Evolutionary conservation across 2,329 filamentous ascomycete genomes (phyloP).

Genomic region (Alternaria gansuensis): DNA sequence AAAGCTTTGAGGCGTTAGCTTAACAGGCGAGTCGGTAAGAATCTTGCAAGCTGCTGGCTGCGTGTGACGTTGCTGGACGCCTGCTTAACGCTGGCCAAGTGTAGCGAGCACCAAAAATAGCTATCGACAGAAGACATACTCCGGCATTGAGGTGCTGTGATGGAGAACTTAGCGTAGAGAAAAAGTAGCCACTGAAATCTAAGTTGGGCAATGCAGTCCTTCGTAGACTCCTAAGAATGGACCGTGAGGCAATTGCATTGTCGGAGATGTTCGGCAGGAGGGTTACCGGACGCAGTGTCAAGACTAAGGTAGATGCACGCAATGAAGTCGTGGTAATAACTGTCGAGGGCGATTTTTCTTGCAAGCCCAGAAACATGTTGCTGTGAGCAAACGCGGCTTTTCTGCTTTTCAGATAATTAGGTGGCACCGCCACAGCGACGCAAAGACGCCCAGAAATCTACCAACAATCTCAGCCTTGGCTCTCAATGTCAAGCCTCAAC

Average conservation of each 20-base stretch:
- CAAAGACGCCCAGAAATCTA: neutral
- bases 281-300: neutral
- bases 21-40: conserved; percentile 10
- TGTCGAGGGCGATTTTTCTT: neutral
- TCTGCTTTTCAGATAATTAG: conserved; percentile 1
- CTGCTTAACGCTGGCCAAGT: conserved; percentile 1
- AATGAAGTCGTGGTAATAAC: neutral
- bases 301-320: neutral
- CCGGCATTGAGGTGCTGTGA: neutral
- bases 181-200: conserved; percentile 1
- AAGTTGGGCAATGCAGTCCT: neutral
- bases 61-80: conserved; percentile 5
- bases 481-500: neutral
- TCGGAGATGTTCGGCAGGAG: neutral
- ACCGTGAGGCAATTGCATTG: neutral
- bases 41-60: conserved; percentile 2
- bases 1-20: conserved; percentile 39
- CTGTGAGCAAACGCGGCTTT: neutral
- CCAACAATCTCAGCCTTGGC: neutral
- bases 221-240: neutral
- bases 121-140: neutral
- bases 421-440: neutral
- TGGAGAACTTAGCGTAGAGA: neutral
- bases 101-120: conserved; percentile 8
- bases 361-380: neutral